Conservation (phyloP, 139 green algal species). For the Nannochloris sp. region DNA sequence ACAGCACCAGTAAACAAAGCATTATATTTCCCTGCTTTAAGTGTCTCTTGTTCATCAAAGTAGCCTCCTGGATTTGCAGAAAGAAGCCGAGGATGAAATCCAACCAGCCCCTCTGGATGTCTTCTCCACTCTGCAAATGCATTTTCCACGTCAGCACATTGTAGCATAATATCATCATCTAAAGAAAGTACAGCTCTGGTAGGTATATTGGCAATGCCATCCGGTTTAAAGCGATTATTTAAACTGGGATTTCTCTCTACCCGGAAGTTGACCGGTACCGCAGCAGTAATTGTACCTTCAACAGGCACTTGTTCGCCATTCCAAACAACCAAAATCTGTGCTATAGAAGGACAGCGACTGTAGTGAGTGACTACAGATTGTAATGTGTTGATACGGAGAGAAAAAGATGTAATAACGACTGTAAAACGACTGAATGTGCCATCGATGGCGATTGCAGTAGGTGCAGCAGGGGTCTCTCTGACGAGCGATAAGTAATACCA, state of each 20-base stretch:
- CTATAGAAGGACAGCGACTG: conserved; percentile 30
- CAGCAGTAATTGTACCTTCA: background rate
- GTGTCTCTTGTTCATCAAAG: background rate
- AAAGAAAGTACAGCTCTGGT: conserved; percentile 31
- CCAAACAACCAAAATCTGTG: conserved; percentile 39
- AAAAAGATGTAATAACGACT: conserved; percentile 34
- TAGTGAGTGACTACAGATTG: conserved; percentile 39
- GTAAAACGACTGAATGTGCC: conserved; percentile 21
- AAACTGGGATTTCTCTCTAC: conserved; percentile 28
- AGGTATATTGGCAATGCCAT: conserved; percentile 15
- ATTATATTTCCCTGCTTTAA: conserved; percentile 22
- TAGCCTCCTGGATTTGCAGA: background rate
- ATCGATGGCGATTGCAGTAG: background rate
- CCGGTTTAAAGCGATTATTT: conserved; percentile 41
- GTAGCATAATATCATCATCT: conserved; percentile 36
- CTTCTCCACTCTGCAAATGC: conserved; percentile 22
- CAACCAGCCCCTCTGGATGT: conserved; percentile 16
- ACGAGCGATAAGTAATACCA: background rate
- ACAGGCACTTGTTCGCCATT: background rate
- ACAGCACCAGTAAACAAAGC: conserved; percentile 30
- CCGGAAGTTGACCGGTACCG: conserved; percentile 30
- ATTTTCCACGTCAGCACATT: conserved; percentile 28
- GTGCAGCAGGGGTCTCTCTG: background rate
- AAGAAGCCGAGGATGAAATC: conserved; percentile 25
- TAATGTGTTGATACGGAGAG: conserved; percentile 25